A percentile compares a stretch with the other conserved stretches of the same genome.
These are phyloP conservation scores for Heritiera fomes DNA, from an alignment of 345 rosid genomes.

Conservation along the genomic window DNA sequence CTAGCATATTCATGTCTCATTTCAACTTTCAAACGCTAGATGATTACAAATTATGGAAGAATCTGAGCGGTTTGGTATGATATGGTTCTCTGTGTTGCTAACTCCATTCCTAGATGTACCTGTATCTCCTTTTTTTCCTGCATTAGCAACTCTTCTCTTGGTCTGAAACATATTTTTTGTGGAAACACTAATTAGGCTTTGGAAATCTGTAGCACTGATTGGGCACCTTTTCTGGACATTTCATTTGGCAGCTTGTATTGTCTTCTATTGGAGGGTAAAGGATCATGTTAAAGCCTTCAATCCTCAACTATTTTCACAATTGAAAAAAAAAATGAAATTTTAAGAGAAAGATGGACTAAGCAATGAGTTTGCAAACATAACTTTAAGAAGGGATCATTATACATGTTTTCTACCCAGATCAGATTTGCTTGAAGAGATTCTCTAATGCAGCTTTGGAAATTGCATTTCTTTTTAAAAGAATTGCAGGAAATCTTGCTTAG, in stretches of 20 bases:
- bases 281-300: neutral
- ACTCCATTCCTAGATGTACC: neutral
- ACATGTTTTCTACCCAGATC: neutral
- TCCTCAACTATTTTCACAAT: neutral
- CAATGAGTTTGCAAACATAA: neutral
- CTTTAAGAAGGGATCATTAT: neutral
- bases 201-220: neutral
- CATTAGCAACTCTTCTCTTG: no score
- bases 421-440: neutral
- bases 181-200: neutral
- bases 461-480: neutral
- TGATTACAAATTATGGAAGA: neutral
- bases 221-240: no score
- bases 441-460: neutral
- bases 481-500: neutral
- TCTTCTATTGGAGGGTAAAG: neutral
- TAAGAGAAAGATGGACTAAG: neutral
- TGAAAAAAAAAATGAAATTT: neutral
- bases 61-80: neutral
- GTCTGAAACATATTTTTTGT: neutral
- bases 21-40: neutral
- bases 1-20: conserved; percentile 2
- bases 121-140: neutral
- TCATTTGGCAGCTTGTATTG: neutral
- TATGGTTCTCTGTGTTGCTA: neutral